These are phyloP conservation scores for Hamigera avellanea DNA, from an alignment of 495 filamentous ascomycete genomes.

Conservation along the genomic window DNA sequence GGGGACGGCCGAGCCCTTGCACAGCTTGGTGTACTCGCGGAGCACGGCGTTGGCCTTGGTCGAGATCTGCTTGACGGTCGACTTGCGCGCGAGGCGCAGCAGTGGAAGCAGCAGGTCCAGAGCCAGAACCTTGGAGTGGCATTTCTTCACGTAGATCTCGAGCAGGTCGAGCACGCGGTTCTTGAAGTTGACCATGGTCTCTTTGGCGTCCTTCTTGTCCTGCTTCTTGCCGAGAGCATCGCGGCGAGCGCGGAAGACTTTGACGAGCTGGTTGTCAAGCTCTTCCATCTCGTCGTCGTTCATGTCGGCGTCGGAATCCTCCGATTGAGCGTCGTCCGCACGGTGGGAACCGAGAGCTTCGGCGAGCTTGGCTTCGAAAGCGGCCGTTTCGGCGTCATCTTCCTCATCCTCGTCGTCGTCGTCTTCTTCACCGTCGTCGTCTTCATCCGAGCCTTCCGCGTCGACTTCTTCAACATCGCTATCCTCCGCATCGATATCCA, in stretches of 20 bases:
- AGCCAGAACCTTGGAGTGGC: constrained; percentile 51
- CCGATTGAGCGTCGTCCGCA: constrained; percentile 41
- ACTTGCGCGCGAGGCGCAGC: constrained; percentile 43
- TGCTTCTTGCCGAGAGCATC: constrained; percentile 53
- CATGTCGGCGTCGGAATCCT: constrained; percentile 66
- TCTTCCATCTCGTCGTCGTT: constrained; percentile 93
- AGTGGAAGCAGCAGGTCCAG: constrained; percentile 60
- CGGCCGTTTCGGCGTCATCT: constrained; percentile 41
- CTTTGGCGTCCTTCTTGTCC: constrained; percentile 74
- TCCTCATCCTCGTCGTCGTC: constrained; percentile 25
- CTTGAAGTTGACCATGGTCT: constrained; percentile 92
- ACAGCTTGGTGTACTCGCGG: constrained; percentile 54
- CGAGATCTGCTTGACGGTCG: constrained; percentile 57
- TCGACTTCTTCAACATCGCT: constrained; percentile 22
- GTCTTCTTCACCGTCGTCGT: constrained; percentile 27
- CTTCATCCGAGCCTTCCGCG: constrained; percentile 17
- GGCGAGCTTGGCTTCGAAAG: constrained; percentile 69
- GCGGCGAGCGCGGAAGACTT: constrained; percentile 70
- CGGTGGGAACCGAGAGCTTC: constrained; percentile 56
- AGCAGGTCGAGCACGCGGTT: constrained; percentile 81
- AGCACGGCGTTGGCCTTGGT: constrained; percentile 62
- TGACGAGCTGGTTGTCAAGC: constrained; percentile 66
- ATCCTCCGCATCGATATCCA: constrained; percentile 24
- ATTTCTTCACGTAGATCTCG: constrained; percentile 72
- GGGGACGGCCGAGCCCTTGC: constrained; percentile 44